These are phyloP conservation scores for Metrosideros polymorpha DNA, from an alignment of 441 rosid genomes.

Conservation along the genomic window DNA sequence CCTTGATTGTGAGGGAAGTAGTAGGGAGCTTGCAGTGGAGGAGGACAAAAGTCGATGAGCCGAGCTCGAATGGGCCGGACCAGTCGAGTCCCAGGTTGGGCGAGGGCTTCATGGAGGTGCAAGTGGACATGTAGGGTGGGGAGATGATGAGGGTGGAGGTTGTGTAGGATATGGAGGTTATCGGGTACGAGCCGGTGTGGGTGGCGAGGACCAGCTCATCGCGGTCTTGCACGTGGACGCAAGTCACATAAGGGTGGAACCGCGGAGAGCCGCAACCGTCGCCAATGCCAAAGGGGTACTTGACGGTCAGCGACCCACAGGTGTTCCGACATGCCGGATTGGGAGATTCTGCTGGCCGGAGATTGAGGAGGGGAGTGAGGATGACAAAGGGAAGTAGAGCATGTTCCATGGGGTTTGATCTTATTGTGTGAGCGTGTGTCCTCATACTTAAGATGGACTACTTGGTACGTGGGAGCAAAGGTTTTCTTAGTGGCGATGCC, in stretches of 20 bases:
- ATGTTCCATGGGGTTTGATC: not conserved
- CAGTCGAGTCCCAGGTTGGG: conserved; percentile 36
- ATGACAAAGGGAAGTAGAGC: not conserved
- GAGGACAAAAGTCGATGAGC: conserved; percentile 35
- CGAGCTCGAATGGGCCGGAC: conserved; percentile 44
- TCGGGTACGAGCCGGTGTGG: conserved; percentile 41
- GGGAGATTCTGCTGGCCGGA: not conserved
- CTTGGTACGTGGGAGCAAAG: not conserved
- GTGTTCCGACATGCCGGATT: conserved; percentile 15
- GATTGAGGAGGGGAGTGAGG: not conserved
- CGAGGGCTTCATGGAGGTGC: conserved; percentile 30
- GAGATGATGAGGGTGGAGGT: conserved; percentile 22
- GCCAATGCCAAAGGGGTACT: conserved; percentile 42
- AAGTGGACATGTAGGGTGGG: conserved; percentile 35
- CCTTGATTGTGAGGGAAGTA: conserved; percentile 26
- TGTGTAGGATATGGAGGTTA: conserved; percentile 30
- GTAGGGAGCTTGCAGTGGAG: conserved; percentile 27
- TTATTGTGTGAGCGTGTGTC: not conserved
- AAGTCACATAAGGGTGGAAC: conserved; percentile 25
- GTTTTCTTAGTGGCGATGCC: not conserved
- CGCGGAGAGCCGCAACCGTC: conserved; percentile 39
- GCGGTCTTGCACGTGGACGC: not conserved
- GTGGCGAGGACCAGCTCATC: conserved; percentile 26
- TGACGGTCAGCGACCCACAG: conserved; percentile 29
- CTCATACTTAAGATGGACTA: not conserved